Conservation (phyloP, 441 rosid genomes). For the Biscutella laevigata region DNA sequence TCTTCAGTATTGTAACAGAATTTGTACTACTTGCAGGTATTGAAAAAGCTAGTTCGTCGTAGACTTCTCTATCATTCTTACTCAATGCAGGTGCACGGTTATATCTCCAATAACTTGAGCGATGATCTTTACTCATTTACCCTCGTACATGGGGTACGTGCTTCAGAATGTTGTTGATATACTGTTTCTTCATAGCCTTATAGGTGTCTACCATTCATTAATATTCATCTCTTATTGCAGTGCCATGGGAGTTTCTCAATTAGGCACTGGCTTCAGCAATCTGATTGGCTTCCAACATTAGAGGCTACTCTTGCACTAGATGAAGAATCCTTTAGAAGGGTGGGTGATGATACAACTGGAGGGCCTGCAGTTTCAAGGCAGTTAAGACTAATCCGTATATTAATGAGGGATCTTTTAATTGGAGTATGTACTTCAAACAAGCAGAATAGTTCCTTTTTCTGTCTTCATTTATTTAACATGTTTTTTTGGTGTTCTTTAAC, state of each 20-base stretch:
- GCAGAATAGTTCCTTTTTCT: neutral
- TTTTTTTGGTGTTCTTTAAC: constrained; percentile 13
- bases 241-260: constrained; percentile 92
- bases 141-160: constrained; percentile 79
- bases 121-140: constrained; percentile 47
- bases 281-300: constrained; percentile 91
- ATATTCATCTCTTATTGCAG: constrained; percentile 31
- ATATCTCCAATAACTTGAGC: constrained; percentile 34
- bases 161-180: neutral
- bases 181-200: neutral
- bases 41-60: constrained; percentile 73
- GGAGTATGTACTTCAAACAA: constrained; percentile 51
- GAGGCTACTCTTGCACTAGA: constrained; percentile 94
- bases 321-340: constrained; percentile 77
- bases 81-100: constrained; percentile 94
- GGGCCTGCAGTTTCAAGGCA: constrained; percentile 91
- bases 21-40: constrained; percentile 41
- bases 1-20: neutral
- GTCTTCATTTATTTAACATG: constrained; percentile 6
- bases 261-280: constrained; percentile 91
- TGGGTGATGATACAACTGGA: constrained; percentile 92
- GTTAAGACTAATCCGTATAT: constrained; percentile 59
- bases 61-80: constrained; percentile 82
- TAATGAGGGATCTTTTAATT: constrained; percentile 89
- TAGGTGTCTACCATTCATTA: neutral